phyloP scores from a whole-genome alignment of 306 rosid species.

The Vachellia pachyceras region DNA sequence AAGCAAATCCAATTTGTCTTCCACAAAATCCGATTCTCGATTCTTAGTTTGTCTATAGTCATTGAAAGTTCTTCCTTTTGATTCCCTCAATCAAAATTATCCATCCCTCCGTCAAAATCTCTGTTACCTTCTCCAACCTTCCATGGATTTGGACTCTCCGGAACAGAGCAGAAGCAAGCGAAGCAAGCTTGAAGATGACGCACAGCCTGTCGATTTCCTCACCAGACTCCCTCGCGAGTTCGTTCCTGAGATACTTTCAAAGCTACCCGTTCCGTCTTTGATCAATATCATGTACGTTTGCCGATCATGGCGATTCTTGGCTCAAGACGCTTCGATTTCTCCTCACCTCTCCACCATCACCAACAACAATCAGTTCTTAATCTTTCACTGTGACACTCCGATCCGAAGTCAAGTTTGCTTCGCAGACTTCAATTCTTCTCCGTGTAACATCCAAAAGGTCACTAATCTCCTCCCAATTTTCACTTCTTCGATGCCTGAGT shows the following conservation, averaged over 20 bases:
- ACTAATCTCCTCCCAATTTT: slow-evolving; percentile 42
- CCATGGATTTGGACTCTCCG: slow-evolving; percentile 15
- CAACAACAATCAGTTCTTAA: slow-evolving; percentile 34
- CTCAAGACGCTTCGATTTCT: slow-evolving; percentile 29
- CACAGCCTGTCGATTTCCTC: not conserved
- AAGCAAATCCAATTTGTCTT: not conserved
- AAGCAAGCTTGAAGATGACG: slow-evolving; percentile 2
- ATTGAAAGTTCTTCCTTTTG: not conserved
- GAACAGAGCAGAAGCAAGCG: slow-evolving; percentile 25
- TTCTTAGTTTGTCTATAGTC: not conserved
- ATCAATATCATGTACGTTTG: slow-evolving; percentile 42
- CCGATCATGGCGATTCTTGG: slow-evolving; percentile 35
- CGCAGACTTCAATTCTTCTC: slow-evolving; percentile 12
- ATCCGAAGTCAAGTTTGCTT: slow-evolving; percentile 49
- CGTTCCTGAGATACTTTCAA: slow-evolving; percentile 28
- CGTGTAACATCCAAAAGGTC: not conserved
- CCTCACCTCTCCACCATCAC: not conserved
- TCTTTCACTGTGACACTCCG: slow-evolving; percentile 53
- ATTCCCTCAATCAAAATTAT: not conserved
- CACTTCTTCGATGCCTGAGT: slow-evolving; percentile 43
- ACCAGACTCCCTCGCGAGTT: slow-evolving; percentile 42
- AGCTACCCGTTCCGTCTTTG: slow-evolving; percentile 48
- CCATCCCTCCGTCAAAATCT: not conserved
- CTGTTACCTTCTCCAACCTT: too few relatives aligned
- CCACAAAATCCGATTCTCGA: not conserved